Percentiles rank a stretch among this genome's conserved stretches.
Conservation (phyloP, 148 eudicot species). For the Cornus florida region DNA sequence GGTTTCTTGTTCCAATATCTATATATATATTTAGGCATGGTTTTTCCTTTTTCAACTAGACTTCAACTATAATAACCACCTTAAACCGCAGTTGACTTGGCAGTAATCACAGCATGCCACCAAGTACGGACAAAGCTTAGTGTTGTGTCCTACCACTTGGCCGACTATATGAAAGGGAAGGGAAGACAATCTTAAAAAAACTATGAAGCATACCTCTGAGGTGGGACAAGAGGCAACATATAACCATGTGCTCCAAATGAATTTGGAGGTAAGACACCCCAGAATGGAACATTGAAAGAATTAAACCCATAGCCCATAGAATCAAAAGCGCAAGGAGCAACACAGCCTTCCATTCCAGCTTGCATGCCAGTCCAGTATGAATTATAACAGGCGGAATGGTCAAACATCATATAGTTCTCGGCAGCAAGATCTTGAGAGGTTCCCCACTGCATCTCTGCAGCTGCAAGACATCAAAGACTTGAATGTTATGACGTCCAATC, state of each 20-base stretch:
- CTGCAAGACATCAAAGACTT: conserved; percentile 32
- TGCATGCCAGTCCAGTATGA: conserved; percentile 83
- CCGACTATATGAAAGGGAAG: too few species aligned
- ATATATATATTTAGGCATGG: too few species aligned
- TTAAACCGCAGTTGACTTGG: too few species aligned
- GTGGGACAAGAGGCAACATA: conserved; percentile 65
- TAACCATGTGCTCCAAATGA: conserved; percentile 54
- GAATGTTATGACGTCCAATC: conserved; percentile 4
- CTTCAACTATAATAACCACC: too few species aligned
- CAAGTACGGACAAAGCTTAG: too few species aligned
- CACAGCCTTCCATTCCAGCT: conserved; percentile 59
- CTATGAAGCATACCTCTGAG: conserved; percentile 56
- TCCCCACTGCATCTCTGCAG: conserved; percentile 81
- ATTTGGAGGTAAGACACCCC: conserved; percentile 53
- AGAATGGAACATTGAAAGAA: conserved; percentile 67
- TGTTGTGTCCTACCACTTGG: too few species aligned
- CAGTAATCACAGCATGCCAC: too few species aligned
- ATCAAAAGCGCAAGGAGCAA: conserved; percentile 51
- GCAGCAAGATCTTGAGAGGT: too few species aligned
- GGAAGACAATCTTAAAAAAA: neutral
- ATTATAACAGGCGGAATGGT: conserved; percentile 56
- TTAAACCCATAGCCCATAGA: conserved; percentile 68
- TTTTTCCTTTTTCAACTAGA: too few species aligned
- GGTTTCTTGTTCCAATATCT: too few species aligned
- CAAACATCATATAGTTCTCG: conserved; percentile 67